Conservation (phyloP, 768 basidiomycete genomes). For the Collybia mongolica region DNA sequence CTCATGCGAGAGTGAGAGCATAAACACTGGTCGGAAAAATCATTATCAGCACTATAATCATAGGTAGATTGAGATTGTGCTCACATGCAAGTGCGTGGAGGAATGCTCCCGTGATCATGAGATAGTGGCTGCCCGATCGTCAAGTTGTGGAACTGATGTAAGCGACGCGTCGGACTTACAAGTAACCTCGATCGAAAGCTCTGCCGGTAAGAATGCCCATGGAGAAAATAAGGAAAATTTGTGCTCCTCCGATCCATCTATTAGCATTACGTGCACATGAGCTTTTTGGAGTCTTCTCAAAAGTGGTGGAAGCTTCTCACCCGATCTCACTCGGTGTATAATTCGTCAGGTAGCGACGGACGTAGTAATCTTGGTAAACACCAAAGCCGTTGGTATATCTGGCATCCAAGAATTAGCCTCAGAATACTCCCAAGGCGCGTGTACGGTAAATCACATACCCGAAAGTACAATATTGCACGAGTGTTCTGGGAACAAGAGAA, state of each 20-base stretch:
- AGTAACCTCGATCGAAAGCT: conserved; percentile 52
- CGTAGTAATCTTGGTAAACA: conserved; percentile 24
- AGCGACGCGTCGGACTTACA: conserved; percentile 26
- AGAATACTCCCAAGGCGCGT: too few relatives aligned
- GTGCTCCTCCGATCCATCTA: conserved; percentile 49
- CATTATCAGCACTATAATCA: neutral
- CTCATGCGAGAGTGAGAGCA: conserved; percentile 31
- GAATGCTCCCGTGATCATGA: conserved; percentile 19
- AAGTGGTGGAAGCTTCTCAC: conserved; percentile 6
- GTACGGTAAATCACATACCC: neutral
- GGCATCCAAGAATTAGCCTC: neutral
- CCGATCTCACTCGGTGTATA: conserved; percentile 23
- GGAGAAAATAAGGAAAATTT: conserved; percentile 48
- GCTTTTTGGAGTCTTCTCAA: neutral
- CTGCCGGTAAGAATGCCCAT: conserved; percentile 46
- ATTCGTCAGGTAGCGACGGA: conserved; percentile 17
- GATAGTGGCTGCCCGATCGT: conserved; percentile 14
- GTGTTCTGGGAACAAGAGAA: neutral
- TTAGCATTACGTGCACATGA: neutral
- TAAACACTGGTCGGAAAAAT: conserved; percentile 23
- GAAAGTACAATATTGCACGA: conserved; percentile 4
- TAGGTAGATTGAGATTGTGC: neutral
- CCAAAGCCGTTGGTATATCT: conserved; percentile 27
- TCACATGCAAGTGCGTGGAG: conserved; percentile 27
- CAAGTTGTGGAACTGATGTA: neutral